Percentiles rank a stretch among this genome's conserved stretches.
Evolutionary conservation across 176 grass and related monocot species (phyloP).

Genomic region (Aegilops longissima): DNA sequence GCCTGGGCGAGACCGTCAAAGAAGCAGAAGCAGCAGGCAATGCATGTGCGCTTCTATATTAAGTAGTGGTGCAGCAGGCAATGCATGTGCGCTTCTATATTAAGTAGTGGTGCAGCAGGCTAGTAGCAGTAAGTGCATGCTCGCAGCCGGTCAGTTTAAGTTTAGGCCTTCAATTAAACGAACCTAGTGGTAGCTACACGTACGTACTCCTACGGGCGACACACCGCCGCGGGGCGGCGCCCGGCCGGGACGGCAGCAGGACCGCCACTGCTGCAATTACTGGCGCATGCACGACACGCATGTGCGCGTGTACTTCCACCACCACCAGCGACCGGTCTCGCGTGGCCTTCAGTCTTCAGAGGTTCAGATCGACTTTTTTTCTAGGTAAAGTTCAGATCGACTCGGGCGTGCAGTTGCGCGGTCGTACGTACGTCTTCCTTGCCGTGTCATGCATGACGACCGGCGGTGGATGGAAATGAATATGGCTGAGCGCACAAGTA

Average conservation of each 20-base stretch:
- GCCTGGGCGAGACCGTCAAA: neutral
- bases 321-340: neutral
- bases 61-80: neutral
- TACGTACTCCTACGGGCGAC: neutral
- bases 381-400: neutral
- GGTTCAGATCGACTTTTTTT: neutral
- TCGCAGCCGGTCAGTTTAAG: neutral
- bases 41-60: neutral
- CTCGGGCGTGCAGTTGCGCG: neutral
- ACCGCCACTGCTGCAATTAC: too few species aligned
- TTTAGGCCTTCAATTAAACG: neutral
- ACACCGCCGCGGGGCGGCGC: neutral
- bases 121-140: too few species aligned
- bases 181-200: neutral
- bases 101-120: neutral
- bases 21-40: neutral
- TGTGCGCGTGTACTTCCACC: neutral
- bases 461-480: neutral
- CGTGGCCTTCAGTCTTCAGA: neutral
- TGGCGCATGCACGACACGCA: neutral
- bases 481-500: neutral
- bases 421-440: neutral
- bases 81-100: neutral
- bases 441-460: neutral
- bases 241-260: neutral